Base-by-base conservation (phyloP, 208 protist genomes). In the Acanthamoeba lenticulata region DNA sequence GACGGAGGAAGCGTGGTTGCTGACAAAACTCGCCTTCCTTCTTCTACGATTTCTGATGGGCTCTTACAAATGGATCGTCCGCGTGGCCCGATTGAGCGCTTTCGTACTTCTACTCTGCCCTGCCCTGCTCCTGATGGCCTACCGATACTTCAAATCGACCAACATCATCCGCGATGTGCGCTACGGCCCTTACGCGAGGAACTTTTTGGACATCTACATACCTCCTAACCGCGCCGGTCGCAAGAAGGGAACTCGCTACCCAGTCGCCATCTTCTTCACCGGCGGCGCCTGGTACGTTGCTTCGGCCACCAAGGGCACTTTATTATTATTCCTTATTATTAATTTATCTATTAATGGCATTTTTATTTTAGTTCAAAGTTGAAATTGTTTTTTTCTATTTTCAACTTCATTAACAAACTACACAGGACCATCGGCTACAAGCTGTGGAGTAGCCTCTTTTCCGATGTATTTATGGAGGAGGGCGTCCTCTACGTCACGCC, bases 391-490 rank as follows among this genome's bases (percentile, higher is more conserved):
- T n/a, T n/a, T n/a, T n/a, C n/a, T n/a, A n/a, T n/a, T n/a, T n/a
- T n/a, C n/a, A n/a, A n/a, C n/a, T n/a, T n/a, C n/a, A n/a, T n/a
- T n/a, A n/a, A n/a, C n/a, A n/a, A n/a, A n/a, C n/a, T n/a, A n/a
- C n/a, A n/a, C 65, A 69, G 85, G 85, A 91, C 55, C 49, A 91
- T 91, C 27, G 85, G 85, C 15, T 91, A 91, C 85, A 91, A 91
- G 57, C 27, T 7, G 2, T 91, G 85, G 85, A 69, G 85, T 72
- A 47, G 55, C 24, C 32, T 91, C 17, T 60, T 62, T 32, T 60
- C 49, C 27, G 55, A 91, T 34, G 55, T 32, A 13, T 69, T 91
- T 11, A 60, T 91, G 85, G 85, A 91, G 55, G 27, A 91, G 34
- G 55, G 38, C 29, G n/a, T 91, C 32, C 85, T 91, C 40, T 91